Evolutionary conservation across 2,329 filamentous ascomycete genomes (phyloP).

Genomic region (Keithomyces neogunnii): DNA sequence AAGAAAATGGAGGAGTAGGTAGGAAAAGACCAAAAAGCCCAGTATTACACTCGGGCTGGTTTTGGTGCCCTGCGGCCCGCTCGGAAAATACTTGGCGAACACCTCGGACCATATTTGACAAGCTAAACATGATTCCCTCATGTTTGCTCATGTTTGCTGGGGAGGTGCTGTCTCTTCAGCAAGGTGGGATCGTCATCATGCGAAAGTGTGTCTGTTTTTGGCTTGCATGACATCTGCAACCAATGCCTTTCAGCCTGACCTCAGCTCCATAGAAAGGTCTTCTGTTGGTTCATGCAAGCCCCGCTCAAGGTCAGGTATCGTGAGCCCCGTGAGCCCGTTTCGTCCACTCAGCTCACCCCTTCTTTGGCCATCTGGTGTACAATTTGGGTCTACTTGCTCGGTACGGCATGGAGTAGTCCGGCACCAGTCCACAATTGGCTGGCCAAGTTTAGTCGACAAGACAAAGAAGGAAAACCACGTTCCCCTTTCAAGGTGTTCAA

Average conservation of each 20-base stretch:
- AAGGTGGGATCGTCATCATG: neutral
- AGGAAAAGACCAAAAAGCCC: neutral
- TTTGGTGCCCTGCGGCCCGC: constrained; percentile 10
- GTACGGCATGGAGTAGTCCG: neutral
- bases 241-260: constrained; percentile 6
- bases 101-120: too few relatives aligned
- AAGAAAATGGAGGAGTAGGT: neutral
- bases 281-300: constrained; percentile 10
- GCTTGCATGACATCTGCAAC: constrained; percentile 15
- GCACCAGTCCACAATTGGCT: neutral
- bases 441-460: neutral
- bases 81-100: neutral
- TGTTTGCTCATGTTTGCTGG: too few relatives aligned
- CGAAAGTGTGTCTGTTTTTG: constrained; percentile 7
- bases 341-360: neutral
- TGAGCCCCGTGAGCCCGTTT: neutral
- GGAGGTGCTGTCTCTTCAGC: neutral
- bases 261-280: neutral
- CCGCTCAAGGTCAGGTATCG: neutral
- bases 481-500: neutral
- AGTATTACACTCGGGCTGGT: constrained; percentile 6
- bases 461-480: neutral
- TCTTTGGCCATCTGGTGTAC: neutral
- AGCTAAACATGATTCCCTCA: too few relatives aligned
- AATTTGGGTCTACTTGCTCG: neutral